phyloP scores from a whole-genome alignment of 2,329 filamentous ascomycete species.

The Lecanicillium sp. region DNA sequence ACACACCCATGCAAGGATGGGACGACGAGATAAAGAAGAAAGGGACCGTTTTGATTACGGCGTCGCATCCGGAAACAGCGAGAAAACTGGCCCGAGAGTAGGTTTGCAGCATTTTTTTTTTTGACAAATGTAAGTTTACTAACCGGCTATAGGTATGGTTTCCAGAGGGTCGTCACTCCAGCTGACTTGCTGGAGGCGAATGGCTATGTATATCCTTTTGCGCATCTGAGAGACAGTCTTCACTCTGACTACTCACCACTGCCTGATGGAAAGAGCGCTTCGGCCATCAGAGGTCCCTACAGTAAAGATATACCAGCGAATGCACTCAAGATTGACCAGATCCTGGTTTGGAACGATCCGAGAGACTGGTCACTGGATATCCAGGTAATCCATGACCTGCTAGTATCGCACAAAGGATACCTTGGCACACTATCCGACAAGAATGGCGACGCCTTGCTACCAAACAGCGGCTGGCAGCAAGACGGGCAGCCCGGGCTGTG shows the following conservation, averaged over 20 bases:
- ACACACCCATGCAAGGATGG: slow-evolving; percentile 74
- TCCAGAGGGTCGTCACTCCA: slow-evolving; percentile 74
- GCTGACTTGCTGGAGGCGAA: slow-evolving; percentile 72
- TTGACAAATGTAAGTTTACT: slow-evolving; percentile 8
- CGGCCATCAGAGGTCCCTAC: slow-evolving; percentile 22
- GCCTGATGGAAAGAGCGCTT: slow-evolving; percentile 24
- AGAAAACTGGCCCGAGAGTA: slow-evolving; percentile 63
- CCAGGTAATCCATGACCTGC: slow-evolving; percentile 73
- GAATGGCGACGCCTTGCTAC: slow-evolving; percentile 57
- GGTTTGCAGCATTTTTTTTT: slow-evolving; percentile 14
- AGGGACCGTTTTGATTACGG: slow-evolving; percentile 62
- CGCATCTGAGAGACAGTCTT: slow-evolving; percentile 27
- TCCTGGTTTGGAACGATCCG: slow-evolving; percentile 93
- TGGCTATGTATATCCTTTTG: slow-evolving; percentile 77
- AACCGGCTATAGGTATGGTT: slow-evolving; percentile 48
- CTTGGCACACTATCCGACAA: slow-evolving; percentile 69
- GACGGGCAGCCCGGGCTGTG: slow-evolving; percentile 74
- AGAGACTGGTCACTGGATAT: slow-evolving; percentile 91
- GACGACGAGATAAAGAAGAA: slow-evolving; percentile 25
- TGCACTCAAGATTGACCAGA: slow-evolving; percentile 71
- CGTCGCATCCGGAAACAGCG: slow-evolving; percentile 58
- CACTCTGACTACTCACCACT: slow-evolving; percentile 20
- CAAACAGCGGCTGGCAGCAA: slow-evolving; percentile 71
- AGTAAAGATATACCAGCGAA: slow-evolving; percentile 25
- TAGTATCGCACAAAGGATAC: slow-evolving; percentile 70